Base-by-base conservation (phyloP, 805 yeast genomes). In the Schizosaccharomyces japonicus region DNA sequence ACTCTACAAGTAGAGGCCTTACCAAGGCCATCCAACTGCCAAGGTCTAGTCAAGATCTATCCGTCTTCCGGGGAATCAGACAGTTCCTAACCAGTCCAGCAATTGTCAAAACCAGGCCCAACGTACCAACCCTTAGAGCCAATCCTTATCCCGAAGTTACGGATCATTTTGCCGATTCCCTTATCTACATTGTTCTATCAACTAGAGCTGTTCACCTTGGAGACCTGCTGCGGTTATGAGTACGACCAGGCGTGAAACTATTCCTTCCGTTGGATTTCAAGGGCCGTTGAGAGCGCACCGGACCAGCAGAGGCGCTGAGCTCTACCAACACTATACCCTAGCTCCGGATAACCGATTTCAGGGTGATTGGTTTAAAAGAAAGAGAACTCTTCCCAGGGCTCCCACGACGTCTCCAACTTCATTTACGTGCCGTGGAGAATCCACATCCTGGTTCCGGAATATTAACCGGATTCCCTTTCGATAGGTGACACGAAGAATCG, bases 141-240 rank as follows among this genome's bases (percentile, higher is more conserved):
- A 62, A 62, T 62, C 62, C 65, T 62, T 61, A 56, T 62, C 65
- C 64, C 65, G 63, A 60, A 61, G 65, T 60, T 61, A 63, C 64
- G 63, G 64, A 62, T 60, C 56, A 62, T 59, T 62, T 60, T 62
- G 65, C 65, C 64, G 65, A 62, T 63, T 63, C 65, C 66, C 65
- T 60, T 60, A 62, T 60, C 65, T 60, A 62, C 65, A 59, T 62
- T 36, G 23, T 36, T 61, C 65, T 62, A 60, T 63, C 64, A 62
- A 61, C 65, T 60, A 62, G 65, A 63, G 65, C 65, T 61, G 65
- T 63, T 63, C 62, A 61, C 66, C 66, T 63, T 60, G 66, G 65
- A 63, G 66, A 62, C 66, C 65, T 63, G 64, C 64, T 63, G 65
- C 65, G 66, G 66, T 57, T 62, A 61, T 61, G 61, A 61, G 66